Percentiles rank a stretch among this genome's conserved stretches.
Evolutionary conservation across 169 alveolate genomes (phyloP).

Genomic region (Plasmodium cynomolgi): DNA sequence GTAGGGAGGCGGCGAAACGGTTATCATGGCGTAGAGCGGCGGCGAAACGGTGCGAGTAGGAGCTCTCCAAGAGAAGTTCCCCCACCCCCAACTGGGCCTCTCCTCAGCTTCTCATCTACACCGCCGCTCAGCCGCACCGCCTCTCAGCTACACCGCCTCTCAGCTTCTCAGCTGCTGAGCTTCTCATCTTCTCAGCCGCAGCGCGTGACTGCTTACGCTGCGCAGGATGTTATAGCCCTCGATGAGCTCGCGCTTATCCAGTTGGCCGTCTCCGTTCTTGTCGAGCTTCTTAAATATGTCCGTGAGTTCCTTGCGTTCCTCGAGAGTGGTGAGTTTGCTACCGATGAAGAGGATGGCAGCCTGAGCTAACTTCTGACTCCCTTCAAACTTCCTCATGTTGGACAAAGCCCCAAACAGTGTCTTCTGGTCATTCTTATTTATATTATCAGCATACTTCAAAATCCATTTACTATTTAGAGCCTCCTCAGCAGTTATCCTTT

Average conservation of each 20-base stretch:
- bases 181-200: not conserved
- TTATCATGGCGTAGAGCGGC: no score
- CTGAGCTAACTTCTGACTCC: constrained; percentile 88
- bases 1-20: no score
- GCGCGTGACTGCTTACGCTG: constrained; percentile 75
- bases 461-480: constrained; percentile 94
- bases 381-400: constrained; percentile 89
- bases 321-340: constrained; percentile 88
- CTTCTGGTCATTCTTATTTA: constrained; percentile 80
- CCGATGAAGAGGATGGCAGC: constrained; percentile 91
- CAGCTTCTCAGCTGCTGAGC: no score
- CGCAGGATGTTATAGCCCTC: constrained; percentile 84
- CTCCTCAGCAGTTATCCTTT: constrained; percentile 92
- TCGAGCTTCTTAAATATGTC: constrained; percentile 91
- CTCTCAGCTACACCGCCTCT: no score
- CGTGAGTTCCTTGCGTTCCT: constrained; percentile 90
- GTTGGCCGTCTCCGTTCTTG: constrained; percentile 91
- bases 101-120: not conserved
- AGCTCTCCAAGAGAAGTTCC: not conserved
- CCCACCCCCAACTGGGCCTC: not conserved
- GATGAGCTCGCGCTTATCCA: constrained; percentile 88
- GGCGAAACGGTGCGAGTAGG: not conserved
- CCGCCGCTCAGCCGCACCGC: not conserved
- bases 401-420: constrained; percentile 85
- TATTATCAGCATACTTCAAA: constrained; percentile 80